A percentile compares a stretch with the other conserved stretches of the same genome.
Evolutionary conservation across 768 basidiomycete genomes (phyloP).

Genomic region (Boletellus emodensis): DNA sequence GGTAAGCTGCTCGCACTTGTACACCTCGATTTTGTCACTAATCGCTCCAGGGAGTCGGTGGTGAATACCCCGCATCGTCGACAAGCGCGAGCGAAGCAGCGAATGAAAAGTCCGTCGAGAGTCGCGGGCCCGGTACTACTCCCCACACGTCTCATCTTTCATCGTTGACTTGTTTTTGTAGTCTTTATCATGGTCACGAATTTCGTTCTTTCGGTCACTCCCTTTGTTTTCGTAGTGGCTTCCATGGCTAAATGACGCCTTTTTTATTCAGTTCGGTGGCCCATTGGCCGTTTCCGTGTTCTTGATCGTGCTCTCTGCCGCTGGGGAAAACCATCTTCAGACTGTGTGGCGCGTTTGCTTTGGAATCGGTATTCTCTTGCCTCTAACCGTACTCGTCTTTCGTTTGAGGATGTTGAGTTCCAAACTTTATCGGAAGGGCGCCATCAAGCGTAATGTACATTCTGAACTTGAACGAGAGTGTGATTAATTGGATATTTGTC

Average conservation of each 20-base stretch:
- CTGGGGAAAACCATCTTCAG: slow-evolving; percentile 54
- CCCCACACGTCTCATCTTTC: slow-evolving; percentile 3
- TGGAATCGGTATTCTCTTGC: slow-evolving; percentile 58
- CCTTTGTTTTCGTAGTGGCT: not conserved
- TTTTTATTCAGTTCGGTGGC: slow-evolving; percentile 50
- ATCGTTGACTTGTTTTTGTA: slow-evolving; percentile 17
- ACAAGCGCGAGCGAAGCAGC: slow-evolving; percentile 69
- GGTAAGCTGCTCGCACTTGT: slow-evolving; percentile 32
- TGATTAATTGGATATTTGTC: not conserved
- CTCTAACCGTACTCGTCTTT: slow-evolving; percentile 67
- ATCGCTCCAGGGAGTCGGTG: slow-evolving; percentile 57
- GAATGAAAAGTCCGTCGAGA: slow-evolving; percentile 59
- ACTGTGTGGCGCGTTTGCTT: slow-evolving; percentile 70
- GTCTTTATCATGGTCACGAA: slow-evolving; percentile 78
- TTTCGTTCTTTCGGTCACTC: slow-evolving; percentile 56
- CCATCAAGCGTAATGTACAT: slow-evolving; percentile 53
- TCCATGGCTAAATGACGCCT: not conserved
- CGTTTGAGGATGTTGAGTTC: slow-evolving; percentile 71
- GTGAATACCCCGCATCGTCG: slow-evolving; percentile 73
- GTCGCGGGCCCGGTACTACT: slow-evolving; percentile 56
- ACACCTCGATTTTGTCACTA: not conserved
- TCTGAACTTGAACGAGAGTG: not conserved
- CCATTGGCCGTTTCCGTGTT: slow-evolving; percentile 65
- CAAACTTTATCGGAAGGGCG: slow-evolving; percentile 56
- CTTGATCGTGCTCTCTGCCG: slow-evolving; percentile 63